Conservation (phyloP, 345 rosid species). For the Citropsis articulata region DNA sequence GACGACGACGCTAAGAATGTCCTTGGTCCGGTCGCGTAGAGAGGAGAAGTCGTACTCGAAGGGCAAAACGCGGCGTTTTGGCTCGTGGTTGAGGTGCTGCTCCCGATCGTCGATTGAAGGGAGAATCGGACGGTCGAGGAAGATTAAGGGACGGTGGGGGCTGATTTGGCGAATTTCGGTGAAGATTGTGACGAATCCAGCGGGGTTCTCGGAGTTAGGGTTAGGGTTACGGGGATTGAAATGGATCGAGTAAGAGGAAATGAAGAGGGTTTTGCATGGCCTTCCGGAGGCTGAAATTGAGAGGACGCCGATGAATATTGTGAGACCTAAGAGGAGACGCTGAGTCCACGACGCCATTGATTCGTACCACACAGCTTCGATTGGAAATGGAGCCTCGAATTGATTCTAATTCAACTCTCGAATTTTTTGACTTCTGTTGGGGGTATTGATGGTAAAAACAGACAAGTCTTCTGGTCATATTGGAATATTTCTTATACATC, state of each 20-base stretch:
- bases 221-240: conserved; percentile 49
- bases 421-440: background rate
- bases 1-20: conserved; percentile 82
- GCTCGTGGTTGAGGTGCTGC: conserved; percentile 18
- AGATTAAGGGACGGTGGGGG: conserved; percentile 21
- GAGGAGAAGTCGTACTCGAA: conserved; percentile 48
- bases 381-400: background rate
- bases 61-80: conserved; percentile 24
- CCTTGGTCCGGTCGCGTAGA: conserved; percentile 74
- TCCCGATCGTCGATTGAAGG: conserved; percentile 12
- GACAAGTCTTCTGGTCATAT: background rate
- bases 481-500: background rate
- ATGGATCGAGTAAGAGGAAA: conserved; percentile 64
- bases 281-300: conserved; percentile 35
- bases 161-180: conserved; percentile 49
- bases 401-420: background rate
- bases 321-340: conserved; percentile 19
- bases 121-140: conserved; percentile 35
- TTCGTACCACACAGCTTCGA: background rate
- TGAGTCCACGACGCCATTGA: conserved; percentile 2
- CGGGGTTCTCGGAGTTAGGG: conserved; percentile 33
- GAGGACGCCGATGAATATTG: conserved; percentile 29
- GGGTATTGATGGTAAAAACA: background rate
- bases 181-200: conserved; percentile 60
- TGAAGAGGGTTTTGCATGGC: conserved; percentile 47